Evolutionary conservation across 1,139 yeast species (phyloP).

Genomic region (Protomyces pachydermus): DNA sequence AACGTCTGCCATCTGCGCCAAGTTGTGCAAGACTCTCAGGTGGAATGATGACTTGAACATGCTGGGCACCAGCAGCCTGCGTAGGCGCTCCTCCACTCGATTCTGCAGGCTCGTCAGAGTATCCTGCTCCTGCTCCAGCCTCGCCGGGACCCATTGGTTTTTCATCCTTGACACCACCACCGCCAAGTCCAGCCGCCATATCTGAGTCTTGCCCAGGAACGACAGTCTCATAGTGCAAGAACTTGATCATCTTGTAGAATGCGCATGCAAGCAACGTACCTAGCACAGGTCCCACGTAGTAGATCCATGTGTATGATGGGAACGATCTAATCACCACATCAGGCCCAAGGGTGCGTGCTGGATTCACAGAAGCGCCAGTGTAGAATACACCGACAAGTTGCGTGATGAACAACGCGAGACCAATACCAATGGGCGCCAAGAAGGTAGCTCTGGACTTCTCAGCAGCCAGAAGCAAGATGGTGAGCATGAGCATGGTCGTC

Average conservation of each 20-base stretch:
- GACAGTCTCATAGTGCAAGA: conserved; percentile 17
- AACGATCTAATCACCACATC: conserved; percentile 64
- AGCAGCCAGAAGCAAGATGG: conserved; percentile 79
- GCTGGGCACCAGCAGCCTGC: background rate
- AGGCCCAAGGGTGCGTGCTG: conserved; percentile 87
- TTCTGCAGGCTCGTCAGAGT: background rate
- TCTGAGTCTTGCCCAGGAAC: conserved; percentile 21
- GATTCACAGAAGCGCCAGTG: conserved; percentile 90
- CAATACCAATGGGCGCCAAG: conserved; percentile 80
- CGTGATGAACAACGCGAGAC: conserved; percentile 73
- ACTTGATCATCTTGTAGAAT: conserved; percentile 16
- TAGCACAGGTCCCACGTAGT: conserved; percentile 53
- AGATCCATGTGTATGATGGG: conserved; percentile 85
- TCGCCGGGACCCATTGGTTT: background rate
- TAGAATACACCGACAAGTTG: conserved; percentile 77
- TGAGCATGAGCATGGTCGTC: conserved; percentile 64
- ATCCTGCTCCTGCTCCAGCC: background rate
- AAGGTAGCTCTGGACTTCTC: conserved; percentile 72
- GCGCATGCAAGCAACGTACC: conserved; percentile 28
- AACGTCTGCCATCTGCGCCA: background rate
- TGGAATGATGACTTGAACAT: background rate
- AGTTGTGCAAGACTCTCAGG: background rate
- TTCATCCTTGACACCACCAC: background rate
- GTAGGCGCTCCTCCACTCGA: background rate
- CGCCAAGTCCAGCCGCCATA: background rate